Evolutionary conservation across 2,329 filamentous ascomycete genomes (phyloP).

Genomic region (Rhinocladiella mackenziei): DNA sequence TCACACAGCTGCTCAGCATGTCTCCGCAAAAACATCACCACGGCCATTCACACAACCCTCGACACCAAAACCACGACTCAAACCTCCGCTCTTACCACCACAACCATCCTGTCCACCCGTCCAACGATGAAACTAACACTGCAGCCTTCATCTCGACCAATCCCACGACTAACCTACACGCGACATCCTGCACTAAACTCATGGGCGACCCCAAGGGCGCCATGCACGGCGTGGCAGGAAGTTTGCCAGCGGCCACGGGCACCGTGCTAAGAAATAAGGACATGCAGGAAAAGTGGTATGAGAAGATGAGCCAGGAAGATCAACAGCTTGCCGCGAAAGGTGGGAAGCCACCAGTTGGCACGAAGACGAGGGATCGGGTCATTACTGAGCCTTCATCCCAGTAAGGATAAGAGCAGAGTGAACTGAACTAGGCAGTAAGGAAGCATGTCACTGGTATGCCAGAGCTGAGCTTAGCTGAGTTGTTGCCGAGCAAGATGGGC

Average conservation of each 20-base stretch:
- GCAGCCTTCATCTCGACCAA: slow-evolving; percentile 20
- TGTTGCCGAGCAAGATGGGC: too few species aligned
- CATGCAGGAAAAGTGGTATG: slow-evolving; percentile 25
- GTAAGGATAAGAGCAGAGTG: background rate
- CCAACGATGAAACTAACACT: slow-evolving; percentile 20
- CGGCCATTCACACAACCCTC: too few species aligned
- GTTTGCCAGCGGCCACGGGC: slow-evolving; percentile 23
- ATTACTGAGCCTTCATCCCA: background rate
- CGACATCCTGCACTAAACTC: slow-evolving; percentile 16
- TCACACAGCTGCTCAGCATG: too few species aligned
- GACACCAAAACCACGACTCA: background rate
- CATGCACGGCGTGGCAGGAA: slow-evolving; percentile 20
- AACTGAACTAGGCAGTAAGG: background rate
- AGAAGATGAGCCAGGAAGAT: slow-evolving; percentile 28
- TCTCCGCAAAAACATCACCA: too few species aligned
- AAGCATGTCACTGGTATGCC: too few species aligned
- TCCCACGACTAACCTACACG: slow-evolving; percentile 12
- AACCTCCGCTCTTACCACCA: background rate
- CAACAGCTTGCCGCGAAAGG: slow-evolving; percentile 22
- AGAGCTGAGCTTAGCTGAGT: too few species aligned
- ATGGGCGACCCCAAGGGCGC: slow-evolving; percentile 25
- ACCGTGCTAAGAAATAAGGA: slow-evolving; percentile 20
- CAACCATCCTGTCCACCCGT: too few species aligned
- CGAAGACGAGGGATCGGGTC: slow-evolving; percentile 11
- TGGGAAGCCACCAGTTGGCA: slow-evolving; percentile 24